These are phyloP conservation scores for Trypanosomatidae sp. DNA, from an alignment of 208 protist genomes.

Conservation along the genomic window DNA sequence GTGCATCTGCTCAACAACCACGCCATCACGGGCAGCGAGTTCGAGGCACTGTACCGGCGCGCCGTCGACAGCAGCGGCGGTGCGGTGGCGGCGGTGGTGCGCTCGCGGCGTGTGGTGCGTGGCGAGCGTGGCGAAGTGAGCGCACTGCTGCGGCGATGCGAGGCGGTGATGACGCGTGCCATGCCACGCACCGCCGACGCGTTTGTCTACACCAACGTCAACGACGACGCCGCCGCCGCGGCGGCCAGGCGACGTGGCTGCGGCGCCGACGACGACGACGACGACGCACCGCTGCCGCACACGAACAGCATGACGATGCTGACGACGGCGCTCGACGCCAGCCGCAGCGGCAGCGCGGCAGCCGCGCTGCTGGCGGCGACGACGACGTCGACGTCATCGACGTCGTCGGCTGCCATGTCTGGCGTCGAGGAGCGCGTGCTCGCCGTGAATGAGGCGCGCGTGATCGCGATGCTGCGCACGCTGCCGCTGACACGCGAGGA, in stretches of 20 bases:
- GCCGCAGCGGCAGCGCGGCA: too few species aligned
- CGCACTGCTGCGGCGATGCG: conserved; percentile 35
- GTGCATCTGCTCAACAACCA: conserved; percentile 53
- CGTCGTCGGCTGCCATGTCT: too few species aligned
- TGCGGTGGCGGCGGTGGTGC: too few species aligned
- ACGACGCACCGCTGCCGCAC: too few species aligned
- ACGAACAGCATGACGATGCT: too few species aligned
- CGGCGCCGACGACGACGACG: too few species aligned
- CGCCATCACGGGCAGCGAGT: conserved; percentile 39
- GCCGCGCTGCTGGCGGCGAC: too few species aligned
- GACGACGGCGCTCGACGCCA: too few species aligned
- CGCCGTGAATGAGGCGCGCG: conserved; percentile 40
- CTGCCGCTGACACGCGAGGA: conserved; percentile 64
- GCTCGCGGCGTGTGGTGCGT: conserved; percentile 14
- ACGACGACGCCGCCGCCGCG: too few species aligned
- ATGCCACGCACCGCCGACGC: conserved; percentile 42
- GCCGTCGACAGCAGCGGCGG: conserved; percentile 19
- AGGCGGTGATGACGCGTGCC: conserved; percentile 22
- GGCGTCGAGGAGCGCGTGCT: conserved; percentile 37
- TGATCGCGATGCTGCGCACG: conserved; percentile 37
- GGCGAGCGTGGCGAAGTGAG: conserved; percentile 31
- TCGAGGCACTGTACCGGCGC: conserved; percentile 36
- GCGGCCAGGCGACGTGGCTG: too few species aligned
- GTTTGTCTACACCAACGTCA: conserved; percentile 28
- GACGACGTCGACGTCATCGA: too few species aligned